phyloP scores from a whole-genome alignment of 2,329 filamentous ascomycete species.

The Colletotrichum spaethianum region DNA sequence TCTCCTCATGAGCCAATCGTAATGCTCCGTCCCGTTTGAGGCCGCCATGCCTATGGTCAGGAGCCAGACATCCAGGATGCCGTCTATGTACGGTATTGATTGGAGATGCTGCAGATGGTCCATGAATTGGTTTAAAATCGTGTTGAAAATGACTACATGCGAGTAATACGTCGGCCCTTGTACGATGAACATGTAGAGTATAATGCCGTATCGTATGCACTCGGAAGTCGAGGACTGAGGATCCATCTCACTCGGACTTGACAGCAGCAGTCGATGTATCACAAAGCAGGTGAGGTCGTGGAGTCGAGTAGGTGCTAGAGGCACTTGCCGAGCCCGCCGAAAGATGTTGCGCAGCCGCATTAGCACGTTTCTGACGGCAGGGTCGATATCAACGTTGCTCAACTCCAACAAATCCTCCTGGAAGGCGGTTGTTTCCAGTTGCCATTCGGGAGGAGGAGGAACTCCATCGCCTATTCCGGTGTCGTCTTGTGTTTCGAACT shows the following conservation, averaged over 20 bases:
- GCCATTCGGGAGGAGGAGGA: slow-evolving; percentile 64
- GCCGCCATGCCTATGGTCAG: slow-evolving; percentile 57
- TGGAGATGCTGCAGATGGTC: slow-evolving; percentile 46
- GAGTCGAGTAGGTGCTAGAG: slow-evolving; percentile 58
- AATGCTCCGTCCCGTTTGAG: slow-evolving; percentile 46
- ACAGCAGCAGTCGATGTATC: slow-evolving; percentile 62
- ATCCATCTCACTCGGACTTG: slow-evolving; percentile 19
- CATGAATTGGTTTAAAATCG: slow-evolving; percentile 51
- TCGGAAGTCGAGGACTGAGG: slow-evolving; percentile 50
- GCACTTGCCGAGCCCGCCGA: slow-evolving; percentile 43
- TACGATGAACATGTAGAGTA: slow-evolving; percentile 67
- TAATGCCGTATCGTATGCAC: slow-evolving; percentile 61
- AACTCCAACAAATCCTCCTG: slow-evolving; percentile 40
- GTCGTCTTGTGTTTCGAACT: slow-evolving; percentile 68
- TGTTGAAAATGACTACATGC: slow-evolving; percentile 58
- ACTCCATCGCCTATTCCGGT: slow-evolving; percentile 63
- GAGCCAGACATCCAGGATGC: slow-evolving; percentile 58
- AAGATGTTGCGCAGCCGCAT: slow-evolving; percentile 16
- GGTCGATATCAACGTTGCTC: slow-evolving; percentile 50
- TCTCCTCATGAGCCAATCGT: slow-evolving; percentile 49
- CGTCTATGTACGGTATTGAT: slow-evolving; percentile 37
- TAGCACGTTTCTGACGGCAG: slow-evolving; percentile 26
- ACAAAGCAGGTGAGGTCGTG: slow-evolving; percentile 71
- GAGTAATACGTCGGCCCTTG: slow-evolving; percentile 71
- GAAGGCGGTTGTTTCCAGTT: slow-evolving; percentile 46